Percentiles rank a stretch among this genome's conserved stretches.
phyloP scores from a whole-genome alignment of 1,284 basidiomycete species.

The Phylloboletellus chloephorus region DNA sequence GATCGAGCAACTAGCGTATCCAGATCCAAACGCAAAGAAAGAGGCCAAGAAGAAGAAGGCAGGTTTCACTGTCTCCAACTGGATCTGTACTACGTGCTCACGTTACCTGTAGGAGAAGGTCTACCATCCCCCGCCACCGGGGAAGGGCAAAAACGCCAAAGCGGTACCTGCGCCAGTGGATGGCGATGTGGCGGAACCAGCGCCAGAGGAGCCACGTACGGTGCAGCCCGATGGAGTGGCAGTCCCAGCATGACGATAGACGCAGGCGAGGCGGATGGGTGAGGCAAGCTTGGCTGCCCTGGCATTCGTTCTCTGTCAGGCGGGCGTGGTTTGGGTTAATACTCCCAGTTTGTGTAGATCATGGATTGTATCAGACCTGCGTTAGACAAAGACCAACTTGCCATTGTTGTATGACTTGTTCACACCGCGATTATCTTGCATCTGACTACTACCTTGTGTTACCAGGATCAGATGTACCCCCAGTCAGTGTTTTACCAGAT shows the following conservation, averaged over 20 bases:
- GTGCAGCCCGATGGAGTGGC: slow-evolving; percentile 11
- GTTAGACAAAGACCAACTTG: too few relatives aligned
- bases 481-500: slow-evolving; percentile 27
- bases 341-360: too few relatives aligned
- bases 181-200: slow-evolving; percentile 1
- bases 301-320: too few relatives aligned
- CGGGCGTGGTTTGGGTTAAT: too few relatives aligned
- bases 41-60: slow-evolving; percentile 63
- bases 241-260: slow-evolving; percentile 7
- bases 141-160: slow-evolving; percentile 57
- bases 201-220: neutral
- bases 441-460: neutral
- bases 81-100: neutral
- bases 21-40: slow-evolving; percentile 62
- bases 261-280: too few relatives aligned
- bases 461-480: slow-evolving; percentile 6
- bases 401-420: too few relatives aligned
- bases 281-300: too few relatives aligned
- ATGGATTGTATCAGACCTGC: too few relatives aligned
- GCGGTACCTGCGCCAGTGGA: slow-evolving; percentile 7
- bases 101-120: slow-evolving; percentile 54
- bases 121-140: slow-evolving; percentile 74
- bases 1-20: slow-evolving; percentile 80
- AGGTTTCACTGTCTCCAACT: slow-evolving; percentile 12
- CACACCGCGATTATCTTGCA: neutral